Evolutionary conservation across 31 red algal species (phyloP).

Genomic region (Bonnemaisonia californica): DNA sequence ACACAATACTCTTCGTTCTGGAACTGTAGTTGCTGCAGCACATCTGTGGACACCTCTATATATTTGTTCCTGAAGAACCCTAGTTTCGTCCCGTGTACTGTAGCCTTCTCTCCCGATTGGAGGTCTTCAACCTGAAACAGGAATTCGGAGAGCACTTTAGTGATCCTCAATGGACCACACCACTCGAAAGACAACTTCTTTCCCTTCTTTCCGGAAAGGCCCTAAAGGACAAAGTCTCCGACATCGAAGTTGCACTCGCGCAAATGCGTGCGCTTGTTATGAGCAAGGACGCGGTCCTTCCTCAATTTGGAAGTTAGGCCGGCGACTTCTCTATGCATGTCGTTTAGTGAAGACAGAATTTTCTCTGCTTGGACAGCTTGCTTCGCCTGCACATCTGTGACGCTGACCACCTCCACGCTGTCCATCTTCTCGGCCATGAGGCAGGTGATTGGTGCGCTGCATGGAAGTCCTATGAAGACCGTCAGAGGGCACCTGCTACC

Average conservation of each 20-base stretch:
- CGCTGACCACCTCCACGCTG: background rate
- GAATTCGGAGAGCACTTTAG: background rate
- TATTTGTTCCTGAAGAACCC: conserved; percentile 15
- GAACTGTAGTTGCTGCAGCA: background rate
- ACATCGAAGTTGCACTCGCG: conserved; percentile 36
- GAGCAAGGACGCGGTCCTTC: background rate
- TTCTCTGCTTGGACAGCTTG: background rate
- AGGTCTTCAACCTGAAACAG: conserved; percentile 15
- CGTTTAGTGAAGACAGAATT: background rate
- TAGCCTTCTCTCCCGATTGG: background rate
- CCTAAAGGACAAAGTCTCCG: conserved; percentile 50
- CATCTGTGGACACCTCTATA: background rate
- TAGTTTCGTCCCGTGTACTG: conserved; percentile 13
- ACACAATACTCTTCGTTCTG: conserved; percentile 1
- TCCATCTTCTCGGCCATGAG: background rate
- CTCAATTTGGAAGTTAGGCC: background rate
- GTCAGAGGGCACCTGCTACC: conserved; percentile 16
- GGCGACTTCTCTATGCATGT: conserved; percentile 37
- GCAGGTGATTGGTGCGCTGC: background rate
- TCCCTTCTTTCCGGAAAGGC: conserved; percentile 8
- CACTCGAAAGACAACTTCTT: conserved; percentile 29
- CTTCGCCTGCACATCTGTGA: background rate
- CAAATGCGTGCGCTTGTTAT: conserved; percentile 30
- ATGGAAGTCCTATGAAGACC: conserved; percentile 21
- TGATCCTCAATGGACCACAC: conserved; percentile 7